A percentile compares a stretch with the other conserved stretches of the same genome.
phyloP scores from a whole-genome alignment of 2,329 filamentous ascomycete genomes.

The Oidium heveae region DNA sequence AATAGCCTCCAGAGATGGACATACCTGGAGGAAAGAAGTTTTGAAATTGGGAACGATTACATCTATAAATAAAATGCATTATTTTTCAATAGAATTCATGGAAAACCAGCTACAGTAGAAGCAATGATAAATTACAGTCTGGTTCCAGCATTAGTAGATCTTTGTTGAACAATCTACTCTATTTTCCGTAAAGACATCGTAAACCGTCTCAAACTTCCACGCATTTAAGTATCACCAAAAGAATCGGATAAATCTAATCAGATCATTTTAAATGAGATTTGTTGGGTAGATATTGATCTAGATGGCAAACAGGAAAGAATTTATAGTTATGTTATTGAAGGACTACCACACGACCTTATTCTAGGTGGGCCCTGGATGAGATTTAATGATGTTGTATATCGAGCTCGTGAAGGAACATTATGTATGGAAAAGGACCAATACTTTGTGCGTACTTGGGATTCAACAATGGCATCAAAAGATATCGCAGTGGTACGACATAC shows the following conservation, averaged over 20 bases:
- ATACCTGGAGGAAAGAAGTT: neutral
- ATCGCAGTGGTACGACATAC: too few relatives aligned
- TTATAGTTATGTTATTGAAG: neutral
- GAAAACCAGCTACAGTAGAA: neutral
- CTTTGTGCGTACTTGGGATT: too few relatives aligned
- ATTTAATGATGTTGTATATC: neutral
- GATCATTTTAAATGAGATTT: neutral
- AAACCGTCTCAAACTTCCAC: neutral
- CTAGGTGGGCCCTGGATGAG: neutral
- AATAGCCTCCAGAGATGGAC: neutral
- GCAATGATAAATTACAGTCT: neutral
- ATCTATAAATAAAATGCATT: neutral
- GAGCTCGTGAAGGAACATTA: too few relatives aligned
- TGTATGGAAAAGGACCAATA: too few relatives aligned
- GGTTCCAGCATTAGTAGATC: neutral
- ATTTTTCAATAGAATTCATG: neutral
- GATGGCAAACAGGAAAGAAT: neutral
- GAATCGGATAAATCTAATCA: neutral
- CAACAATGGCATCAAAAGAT: too few relatives aligned
- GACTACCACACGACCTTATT: neutral
- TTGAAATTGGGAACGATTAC: too few relatives aligned
- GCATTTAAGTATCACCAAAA: neutral
- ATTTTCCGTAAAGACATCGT: neutral
- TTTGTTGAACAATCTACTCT: neutral
- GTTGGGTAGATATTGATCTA: neutral